phyloP scores from a whole-genome alignment of 495 filamentous ascomycete genomes.

The Hypoxylon perforatum region DNA sequence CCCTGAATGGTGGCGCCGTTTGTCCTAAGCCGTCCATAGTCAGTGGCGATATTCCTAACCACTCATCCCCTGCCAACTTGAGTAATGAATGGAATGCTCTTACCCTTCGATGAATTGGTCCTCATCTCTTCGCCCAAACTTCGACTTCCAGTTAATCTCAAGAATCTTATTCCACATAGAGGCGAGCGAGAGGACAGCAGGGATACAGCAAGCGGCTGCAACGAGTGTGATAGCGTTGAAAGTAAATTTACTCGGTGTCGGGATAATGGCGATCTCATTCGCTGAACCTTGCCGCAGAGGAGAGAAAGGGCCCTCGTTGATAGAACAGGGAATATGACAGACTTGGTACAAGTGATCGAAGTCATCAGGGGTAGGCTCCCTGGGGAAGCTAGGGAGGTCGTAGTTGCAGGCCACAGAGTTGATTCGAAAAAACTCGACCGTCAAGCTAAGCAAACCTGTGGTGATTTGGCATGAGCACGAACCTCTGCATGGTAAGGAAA shows the following conservation, averaged over 20 bases:
- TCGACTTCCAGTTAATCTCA: slow-evolving; percentile 63
- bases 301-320: slow-evolving; percentile 55
- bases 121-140: slow-evolving; percentile 47
- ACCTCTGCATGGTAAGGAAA: neutral
- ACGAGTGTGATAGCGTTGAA: slow-evolving; percentile 67
- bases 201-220: slow-evolving; percentile 68
- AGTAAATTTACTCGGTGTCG: slow-evolving; percentile 58
- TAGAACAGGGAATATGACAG: slow-evolving; percentile 58
- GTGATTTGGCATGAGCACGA: slow-evolving; percentile 23
- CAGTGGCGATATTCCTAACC: neutral
- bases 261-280: slow-evolving; percentile 67
- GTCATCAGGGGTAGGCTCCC: slow-evolving; percentile 35
- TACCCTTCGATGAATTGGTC: slow-evolving; percentile 57
- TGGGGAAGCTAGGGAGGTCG: slow-evolving; percentile 53
- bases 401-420: slow-evolving; percentile 50
- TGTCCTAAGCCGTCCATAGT: slow-evolving; percentile 46
- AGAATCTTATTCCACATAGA: slow-evolving; percentile 70
- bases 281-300: slow-evolving; percentile 60
- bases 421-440: slow-evolving; percentile 68
- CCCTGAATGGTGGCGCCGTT: slow-evolving; percentile 62
- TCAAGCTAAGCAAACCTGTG: slow-evolving; percentile 65
- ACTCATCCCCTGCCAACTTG: neutral
- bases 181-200: slow-evolving; percentile 65
- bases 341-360: slow-evolving; percentile 46
- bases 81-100: slow-evolving; percentile 1